Conservation (phyloP, 176 grass and related monocot genomes). For the Rhynchospora pubera region DNA sequence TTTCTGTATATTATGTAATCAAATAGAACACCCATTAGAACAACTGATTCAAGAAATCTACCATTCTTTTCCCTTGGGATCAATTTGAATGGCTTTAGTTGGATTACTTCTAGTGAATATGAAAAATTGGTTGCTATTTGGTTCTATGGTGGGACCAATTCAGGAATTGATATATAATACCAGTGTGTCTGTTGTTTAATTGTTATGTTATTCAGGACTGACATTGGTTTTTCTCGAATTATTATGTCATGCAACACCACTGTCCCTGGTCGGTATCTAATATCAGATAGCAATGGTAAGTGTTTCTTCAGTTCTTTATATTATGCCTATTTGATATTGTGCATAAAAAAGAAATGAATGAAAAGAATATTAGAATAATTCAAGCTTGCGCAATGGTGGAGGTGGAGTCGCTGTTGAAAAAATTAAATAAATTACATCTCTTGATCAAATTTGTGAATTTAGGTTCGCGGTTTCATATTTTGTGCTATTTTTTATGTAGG, state of each 20-base stretch:
- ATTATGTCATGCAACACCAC: slow-evolving; percentile 54
- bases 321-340: not conserved
- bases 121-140: not conserved
- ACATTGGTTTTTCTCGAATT: slow-evolving; percentile 40
- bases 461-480: not conserved
- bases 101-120: not conserved
- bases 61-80: not conserved
- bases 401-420: not conserved
- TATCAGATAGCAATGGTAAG: slow-evolving; percentile 86
- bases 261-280: slow-evolving; percentile 72
- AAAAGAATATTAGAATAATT: not conserved
- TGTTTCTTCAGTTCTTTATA: not conserved
- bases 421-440: not conserved
- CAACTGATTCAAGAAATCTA: not conserved
- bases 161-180: not conserved
- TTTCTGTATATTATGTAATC: not conserved
- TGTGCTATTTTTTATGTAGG: slow-evolving; percentile 40
- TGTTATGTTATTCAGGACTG: slow-evolving; percentile 45
- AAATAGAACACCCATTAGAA: not conserved
- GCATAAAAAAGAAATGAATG: not conserved
- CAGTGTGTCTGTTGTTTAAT: not conserved
- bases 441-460: not conserved
- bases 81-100: no score
- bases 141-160: not conserved
- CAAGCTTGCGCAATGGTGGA: not conserved